Evolutionary conservation across 768 basidiomycete species (phyloP).

Genomic region (Pholiota conissans): DNA sequence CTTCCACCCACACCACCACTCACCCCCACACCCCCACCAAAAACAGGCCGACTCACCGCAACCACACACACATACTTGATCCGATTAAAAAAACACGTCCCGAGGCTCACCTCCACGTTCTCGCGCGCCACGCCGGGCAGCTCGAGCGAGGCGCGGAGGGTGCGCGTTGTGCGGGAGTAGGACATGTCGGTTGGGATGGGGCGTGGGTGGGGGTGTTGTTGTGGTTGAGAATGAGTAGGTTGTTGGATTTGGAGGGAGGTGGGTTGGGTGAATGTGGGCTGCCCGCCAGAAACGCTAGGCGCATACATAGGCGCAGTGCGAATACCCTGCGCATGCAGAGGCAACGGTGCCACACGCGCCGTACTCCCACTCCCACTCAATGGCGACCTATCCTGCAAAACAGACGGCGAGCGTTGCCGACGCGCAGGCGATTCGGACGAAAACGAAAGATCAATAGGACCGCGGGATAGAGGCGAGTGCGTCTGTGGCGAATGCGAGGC

Average conservation of each 20-base stretch:
- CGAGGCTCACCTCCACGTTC: constrained; percentile 60
- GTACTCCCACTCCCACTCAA: too few species aligned
- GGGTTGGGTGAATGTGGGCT: background rate
- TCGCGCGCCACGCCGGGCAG: constrained; percentile 63
- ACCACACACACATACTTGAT: constrained; percentile 45
- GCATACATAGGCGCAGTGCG: too few species aligned
- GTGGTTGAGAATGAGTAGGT: background rate
- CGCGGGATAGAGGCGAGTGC: background rate
- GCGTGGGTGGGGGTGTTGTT: background rate
- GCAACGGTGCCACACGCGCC: too few species aligned
- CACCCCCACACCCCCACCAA: too few species aligned
- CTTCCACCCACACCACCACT: background rate
- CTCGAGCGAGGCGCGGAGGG: constrained; percentile 63
- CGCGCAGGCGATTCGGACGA: background rate
- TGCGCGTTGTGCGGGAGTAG: constrained; percentile 50
- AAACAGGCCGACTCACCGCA: constrained; percentile 47
- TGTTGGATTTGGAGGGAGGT: background rate
- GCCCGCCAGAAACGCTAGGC: too few species aligned
- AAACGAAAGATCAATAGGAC: background rate
- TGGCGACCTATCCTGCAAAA: background rate
- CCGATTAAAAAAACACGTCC: constrained; percentile 60
- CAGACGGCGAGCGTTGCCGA: background rate
- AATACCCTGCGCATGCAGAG: too few species aligned
- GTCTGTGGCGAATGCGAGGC: background rate
- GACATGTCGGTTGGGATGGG: constrained; percentile 60